Evolutionary conservation across 169 alveolate species (phyloP), one percentile per base, ranked within the genome.

Genomic region (Theileria luwenshuni): DNA sequence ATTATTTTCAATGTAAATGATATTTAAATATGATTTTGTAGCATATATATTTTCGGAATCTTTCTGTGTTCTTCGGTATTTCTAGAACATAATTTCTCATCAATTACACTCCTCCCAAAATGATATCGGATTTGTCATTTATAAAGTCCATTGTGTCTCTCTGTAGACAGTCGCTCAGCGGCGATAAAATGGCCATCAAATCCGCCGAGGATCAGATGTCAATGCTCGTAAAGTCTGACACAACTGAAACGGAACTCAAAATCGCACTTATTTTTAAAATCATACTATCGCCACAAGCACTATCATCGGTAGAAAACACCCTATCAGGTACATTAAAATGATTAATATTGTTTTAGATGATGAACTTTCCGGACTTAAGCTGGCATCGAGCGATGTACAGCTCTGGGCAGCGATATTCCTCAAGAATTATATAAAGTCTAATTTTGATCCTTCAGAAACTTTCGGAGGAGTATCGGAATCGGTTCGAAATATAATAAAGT

Each of bases 371-470:
- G 76, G 76, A 52, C 62, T 81, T 33, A 81, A 81, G 68, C 47
- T n/a, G 23, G 70, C 75, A 15, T 41, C 79, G 19, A 27, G 64
- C 0, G 89, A 81, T 21, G 69, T 81, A 8, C 89, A 81, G 33
- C 58, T 73, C 3, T 72, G 85, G 85, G 77, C 70, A 15, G 74
- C 89, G n/a, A 81, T 81, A 6, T 81, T 77, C 54, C 68, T 81
- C 32, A 81, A 81, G 74, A 81, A 81, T 59, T 81, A 42, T 28
- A 62, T 64, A 19, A n/a, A 72, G 47, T 51, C 32, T 21, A 45
- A 68, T 17, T 72, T 74, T 52, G 84, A 74, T 47, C 43, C 84
- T 23, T 68, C 89, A 0, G 84, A 81, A 56, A 48, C 83, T 5
- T 74, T 69, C 41, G 89, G 89, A 13, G 89, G 89, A 5, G 65